phyloP scores from a whole-genome alignment of 495 filamentous ascomycete genomes.

The Penicillium samsonianum region DNA sequence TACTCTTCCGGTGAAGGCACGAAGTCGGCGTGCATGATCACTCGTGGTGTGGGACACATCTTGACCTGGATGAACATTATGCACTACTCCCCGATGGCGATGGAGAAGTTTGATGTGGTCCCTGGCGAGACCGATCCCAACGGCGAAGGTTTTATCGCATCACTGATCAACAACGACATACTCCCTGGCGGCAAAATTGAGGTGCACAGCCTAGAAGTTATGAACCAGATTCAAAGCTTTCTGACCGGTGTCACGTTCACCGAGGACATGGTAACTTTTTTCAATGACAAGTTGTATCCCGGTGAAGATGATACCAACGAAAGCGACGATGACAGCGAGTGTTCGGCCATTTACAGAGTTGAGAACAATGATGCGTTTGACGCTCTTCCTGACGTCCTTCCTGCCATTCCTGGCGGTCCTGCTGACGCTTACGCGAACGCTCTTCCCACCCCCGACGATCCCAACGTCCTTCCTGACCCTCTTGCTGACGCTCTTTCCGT shows the following conservation, averaged over 20 bases:
- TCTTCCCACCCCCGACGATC: background rate
- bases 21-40: slow-evolving; percentile 46
- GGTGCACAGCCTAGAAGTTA: background rate
- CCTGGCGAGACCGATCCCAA: background rate
- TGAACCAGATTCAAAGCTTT: background rate
- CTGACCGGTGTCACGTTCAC: background rate
- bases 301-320: background rate
- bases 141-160: background rate
- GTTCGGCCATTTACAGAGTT: background rate
- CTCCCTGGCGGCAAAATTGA: background rate
- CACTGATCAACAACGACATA: background rate
- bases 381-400: background rate
- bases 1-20: slow-evolving; percentile 47
- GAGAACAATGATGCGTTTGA: background rate
- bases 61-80: slow-evolving; percentile 42
- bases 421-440: no score
- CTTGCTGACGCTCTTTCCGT: background rate
- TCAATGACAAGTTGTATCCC: background rate
- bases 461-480: background rate
- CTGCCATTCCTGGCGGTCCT: no score
- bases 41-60: slow-evolving; percentile 38
- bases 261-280: background rate
- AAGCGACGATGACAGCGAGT: background rate
- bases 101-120: background rate
- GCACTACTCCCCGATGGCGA: slow-evolving; percentile 19